phyloP scores from a whole-genome alignment of 2,329 filamentous ascomycete genomes.

The Cadophora gregata region DNA sequence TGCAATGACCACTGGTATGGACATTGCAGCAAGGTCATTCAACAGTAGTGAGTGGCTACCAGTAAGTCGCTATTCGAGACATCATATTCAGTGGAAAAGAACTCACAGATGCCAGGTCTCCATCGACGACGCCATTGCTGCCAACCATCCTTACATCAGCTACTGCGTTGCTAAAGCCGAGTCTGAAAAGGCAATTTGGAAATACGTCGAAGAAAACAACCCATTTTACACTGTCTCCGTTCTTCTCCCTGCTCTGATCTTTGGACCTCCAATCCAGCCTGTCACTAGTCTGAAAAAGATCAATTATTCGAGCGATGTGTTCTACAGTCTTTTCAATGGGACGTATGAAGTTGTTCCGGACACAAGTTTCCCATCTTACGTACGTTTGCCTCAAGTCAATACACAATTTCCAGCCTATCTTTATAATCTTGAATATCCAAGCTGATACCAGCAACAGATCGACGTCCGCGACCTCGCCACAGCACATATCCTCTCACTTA shows the following conservation, averaged over 20 bases:
- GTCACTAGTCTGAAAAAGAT: conserved; percentile 37
- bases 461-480: conserved; percentile 42
- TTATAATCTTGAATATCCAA: neutral
- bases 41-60: conserved; percentile 39
- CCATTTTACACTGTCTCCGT: conserved; percentile 38
- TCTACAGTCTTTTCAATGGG: conserved; percentile 42
- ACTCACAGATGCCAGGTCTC: conserved; percentile 28
- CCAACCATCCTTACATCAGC: conserved; percentile 38
- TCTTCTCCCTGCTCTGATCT: conserved; percentile 40
- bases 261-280: conserved; percentile 42
- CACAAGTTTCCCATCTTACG: conserved; percentile 36
- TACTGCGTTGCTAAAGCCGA: conserved; percentile 43
- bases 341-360: conserved; percentile 35
- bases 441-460: conserved; percentile 24
- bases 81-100: no score
- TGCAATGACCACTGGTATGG: conserved; percentile 40
- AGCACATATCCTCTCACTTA: conserved; percentile 40
- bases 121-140: conserved; percentile 35
- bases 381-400: conserved; percentile 12
- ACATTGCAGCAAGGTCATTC: conserved; percentile 36
- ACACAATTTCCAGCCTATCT: neutral
- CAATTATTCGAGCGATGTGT: conserved; percentile 38
- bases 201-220: conserved; percentile 37
- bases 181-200: conserved; percentile 42
- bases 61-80: conserved; percentile 17